Base-by-base conservation (phyloP, 139 green algal species). In the Dunaliella primolecta region DNA sequence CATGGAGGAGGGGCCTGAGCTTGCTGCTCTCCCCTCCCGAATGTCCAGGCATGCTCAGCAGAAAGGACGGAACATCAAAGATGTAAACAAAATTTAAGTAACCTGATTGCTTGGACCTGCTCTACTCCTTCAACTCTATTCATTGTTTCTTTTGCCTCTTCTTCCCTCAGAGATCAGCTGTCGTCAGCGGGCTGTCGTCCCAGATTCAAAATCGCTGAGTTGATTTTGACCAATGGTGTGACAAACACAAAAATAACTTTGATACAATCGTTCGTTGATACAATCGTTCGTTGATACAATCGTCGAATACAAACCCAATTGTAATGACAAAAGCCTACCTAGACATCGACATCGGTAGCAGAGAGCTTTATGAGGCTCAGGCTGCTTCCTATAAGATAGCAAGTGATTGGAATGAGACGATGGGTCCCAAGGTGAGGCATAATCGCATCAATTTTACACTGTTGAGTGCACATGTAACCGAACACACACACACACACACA, bases 301-400 rank as follows among this genome's bases (percentile, higher is more conserved):
- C 46, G 7, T 64, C 15, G 15, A 64, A 64, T 15, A n/a, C n/a
- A n/a, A 64, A 64, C 15, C 15, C 46, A 64, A 64, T 64, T 64
- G 46, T 25, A 64, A 15, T 80, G 30, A 38, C 86, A 79, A 83
- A 81, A 74, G 89, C 88, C 0, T 95, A 87, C 30, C 7, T 96
- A 0, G 92, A 95, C 56, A 92, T 96, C 46, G 90, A 92, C 38
- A 92, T 96, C 20, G 93, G 92, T 1, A 90, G 94, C 57, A 55
- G 85, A 1, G 81, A 36, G 0, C n/a, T 72, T 2, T 89, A 91
- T 37, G 55, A 76, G 23, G 29, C 56, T 1, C 87, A 88, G 3
- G 7, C 78, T 7, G 86, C 77, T 3, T 83, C 82, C 3, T 90
- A 91, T 46, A 33, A 91, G 2, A 31, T 86, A 1, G 86, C 93